A percentile compares a stretch with the other conserved stretches of the same genome.
Conservation (phyloP, 2,329 filamentous ascomycete genomes). For the Colletotrichum karsti region DNA sequence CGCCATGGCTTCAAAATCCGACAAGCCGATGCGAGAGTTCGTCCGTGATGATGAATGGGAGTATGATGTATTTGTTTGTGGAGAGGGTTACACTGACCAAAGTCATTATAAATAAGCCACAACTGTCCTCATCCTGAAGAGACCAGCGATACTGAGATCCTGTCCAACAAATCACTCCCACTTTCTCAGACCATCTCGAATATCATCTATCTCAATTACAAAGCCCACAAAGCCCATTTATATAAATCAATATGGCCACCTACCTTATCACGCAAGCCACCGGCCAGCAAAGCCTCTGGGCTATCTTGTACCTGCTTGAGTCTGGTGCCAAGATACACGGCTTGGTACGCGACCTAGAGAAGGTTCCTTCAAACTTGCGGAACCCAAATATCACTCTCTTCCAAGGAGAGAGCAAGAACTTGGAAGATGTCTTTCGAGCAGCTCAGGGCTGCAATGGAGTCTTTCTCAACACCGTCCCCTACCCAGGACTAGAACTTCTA, state of each 20-base stretch:
- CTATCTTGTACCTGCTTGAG: slow-evolving; percentile 41
- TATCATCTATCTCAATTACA: too few species aligned
- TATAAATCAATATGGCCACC: slow-evolving; percentile 39
- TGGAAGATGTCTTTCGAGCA: slow-evolving; percentile 39
- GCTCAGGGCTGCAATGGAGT: slow-evolving; percentile 42
- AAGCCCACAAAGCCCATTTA: not conserved
- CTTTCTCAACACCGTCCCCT: slow-evolving; percentile 38
- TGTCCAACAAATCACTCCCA: too few species aligned
- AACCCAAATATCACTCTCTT: slow-evolving; percentile 41
- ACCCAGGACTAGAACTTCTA: slow-evolving; percentile 35
- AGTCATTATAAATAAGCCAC: too few species aligned
- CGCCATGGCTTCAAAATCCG: too few species aligned
- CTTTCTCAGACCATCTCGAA: not conserved
- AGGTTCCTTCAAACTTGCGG: slow-evolving; percentile 35
- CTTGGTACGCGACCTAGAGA: slow-evolving; percentile 43
- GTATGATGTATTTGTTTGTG: too few species aligned
- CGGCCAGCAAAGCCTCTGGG: slow-evolving; percentile 40
- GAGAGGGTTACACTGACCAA: too few species aligned
- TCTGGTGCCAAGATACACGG: slow-evolving; percentile 44
- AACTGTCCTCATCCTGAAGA: too few species aligned
- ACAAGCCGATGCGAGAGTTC: too few species aligned
- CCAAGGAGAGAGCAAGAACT: slow-evolving; percentile 43
- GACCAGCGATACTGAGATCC: too few species aligned
- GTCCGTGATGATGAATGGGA: too few species aligned
- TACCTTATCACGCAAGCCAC: slow-evolving; percentile 46